These are phyloP conservation scores for Mycosarcoma mackinlayi DNA, from an alignment of 1,284 basidiomycete genomes.

Conservation along the genomic window DNA sequence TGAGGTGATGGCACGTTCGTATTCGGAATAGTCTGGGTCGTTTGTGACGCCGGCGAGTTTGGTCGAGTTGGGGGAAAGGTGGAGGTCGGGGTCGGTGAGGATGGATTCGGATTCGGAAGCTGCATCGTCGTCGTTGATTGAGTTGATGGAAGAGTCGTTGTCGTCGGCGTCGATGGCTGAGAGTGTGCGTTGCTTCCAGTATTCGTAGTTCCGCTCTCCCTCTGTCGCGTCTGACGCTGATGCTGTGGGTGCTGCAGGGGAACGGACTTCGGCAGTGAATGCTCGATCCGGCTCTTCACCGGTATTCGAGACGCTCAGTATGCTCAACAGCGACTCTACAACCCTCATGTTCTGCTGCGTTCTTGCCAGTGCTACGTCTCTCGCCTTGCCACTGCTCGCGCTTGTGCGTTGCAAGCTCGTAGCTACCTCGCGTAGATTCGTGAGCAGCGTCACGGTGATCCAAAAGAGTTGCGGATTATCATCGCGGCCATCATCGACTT, in stretches of 20 bases:
- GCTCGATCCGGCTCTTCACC: background rate
- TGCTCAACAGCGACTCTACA: slow-evolving; percentile 22
- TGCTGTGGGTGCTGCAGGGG: background rate
- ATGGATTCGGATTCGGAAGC: slow-evolving; percentile 31
- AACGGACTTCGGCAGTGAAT: slow-evolving; percentile 24
- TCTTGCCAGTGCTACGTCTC: slow-evolving; percentile 12
- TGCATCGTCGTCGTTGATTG: slow-evolving; percentile 5
- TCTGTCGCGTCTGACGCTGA: background rate
- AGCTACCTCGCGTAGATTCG: slow-evolving; percentile 26
- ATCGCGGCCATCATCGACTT: background rate
- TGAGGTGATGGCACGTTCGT: slow-evolving; percentile 15
- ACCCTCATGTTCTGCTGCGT: slow-evolving; percentile 29
- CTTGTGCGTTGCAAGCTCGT: slow-evolving; percentile 3
- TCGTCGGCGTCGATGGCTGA: slow-evolving; percentile 14
- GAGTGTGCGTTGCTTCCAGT: slow-evolving; percentile 27
- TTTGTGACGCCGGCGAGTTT: slow-evolving; percentile 14
- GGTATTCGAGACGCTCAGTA: slow-evolving; percentile 15
- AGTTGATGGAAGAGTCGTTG: background rate
- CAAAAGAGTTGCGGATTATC: slow-evolving; percentile 40
- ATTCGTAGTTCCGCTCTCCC: slow-evolving; percentile 7
- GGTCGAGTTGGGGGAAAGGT: slow-evolving; percentile 3
- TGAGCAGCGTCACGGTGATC: slow-evolving; percentile 25
- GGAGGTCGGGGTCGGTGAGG: slow-evolving; percentile 40
- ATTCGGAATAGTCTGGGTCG: slow-evolving; percentile 23
- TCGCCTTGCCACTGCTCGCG: background rate